These are phyloP conservation scores for Microcyclospora tardicrescens DNA, from an alignment of 2,329 filamentous ascomycete genomes.

Conservation along the genomic window DNA sequence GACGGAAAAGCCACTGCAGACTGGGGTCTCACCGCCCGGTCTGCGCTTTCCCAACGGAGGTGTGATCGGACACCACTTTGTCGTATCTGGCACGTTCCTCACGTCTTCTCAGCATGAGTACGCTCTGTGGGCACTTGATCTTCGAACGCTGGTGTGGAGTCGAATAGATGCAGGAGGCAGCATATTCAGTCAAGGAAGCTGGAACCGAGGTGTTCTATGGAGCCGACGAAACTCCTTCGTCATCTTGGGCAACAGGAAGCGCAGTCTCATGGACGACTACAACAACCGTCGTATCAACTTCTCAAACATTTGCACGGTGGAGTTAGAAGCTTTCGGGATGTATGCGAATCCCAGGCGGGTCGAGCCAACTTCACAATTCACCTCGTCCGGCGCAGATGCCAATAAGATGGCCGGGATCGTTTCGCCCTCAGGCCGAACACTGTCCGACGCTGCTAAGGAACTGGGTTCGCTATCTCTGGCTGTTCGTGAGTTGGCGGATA, in stretches of 20 bases:
- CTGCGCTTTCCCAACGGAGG: conserved; percentile 92
- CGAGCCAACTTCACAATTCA: conserved; percentile 66
- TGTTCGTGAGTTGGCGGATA: conserved; percentile 79
- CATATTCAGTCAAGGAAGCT: conserved; percentile 93
- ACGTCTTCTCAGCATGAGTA: conserved; percentile 98
- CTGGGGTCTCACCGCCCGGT: conserved; percentile 75
- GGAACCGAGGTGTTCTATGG: conserved; percentile 94
- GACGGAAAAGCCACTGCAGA: conserved; percentile 78
- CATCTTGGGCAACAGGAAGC: conserved; percentile 83
- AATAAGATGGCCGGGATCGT: conserved; percentile 20
- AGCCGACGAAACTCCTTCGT: conserved; percentile 88
- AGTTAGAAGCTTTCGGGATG: conserved; percentile 90
- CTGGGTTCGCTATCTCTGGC: conserved; percentile 68
- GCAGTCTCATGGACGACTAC: conserved; percentile 92
- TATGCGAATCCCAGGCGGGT: conserved; percentile 86
- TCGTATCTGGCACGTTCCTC: conserved; percentile 92
- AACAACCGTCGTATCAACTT: conserved; percentile 98
- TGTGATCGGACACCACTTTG: conserved; percentile 89
- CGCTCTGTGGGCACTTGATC: conserved; percentile 85
- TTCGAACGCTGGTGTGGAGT: conserved; percentile 81
- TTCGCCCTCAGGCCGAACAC: conserved; percentile 61
- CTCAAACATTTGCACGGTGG: conserved; percentile 89
- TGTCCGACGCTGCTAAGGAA: conserved; percentile 69
- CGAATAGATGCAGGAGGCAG: conserved; percentile 89
- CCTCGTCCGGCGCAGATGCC: conserved; percentile 62